Evolutionary conservation across 1,284 basidiomycete species (phyloP), one percentile per base, ranked within the genome.

Genomic region (Malassezia arunalokei): DNA sequence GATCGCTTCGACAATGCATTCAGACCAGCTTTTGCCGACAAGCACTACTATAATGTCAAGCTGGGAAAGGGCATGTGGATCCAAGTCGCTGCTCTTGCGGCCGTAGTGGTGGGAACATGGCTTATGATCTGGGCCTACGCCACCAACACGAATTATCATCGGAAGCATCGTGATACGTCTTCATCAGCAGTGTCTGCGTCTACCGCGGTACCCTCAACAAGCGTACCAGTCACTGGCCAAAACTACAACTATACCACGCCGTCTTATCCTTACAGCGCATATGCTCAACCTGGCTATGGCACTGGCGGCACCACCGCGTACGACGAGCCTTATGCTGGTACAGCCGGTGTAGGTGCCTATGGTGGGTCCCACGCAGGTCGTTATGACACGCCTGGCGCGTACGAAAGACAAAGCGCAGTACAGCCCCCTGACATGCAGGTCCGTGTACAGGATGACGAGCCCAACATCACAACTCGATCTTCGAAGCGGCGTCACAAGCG

Each of bases 11-110:
- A 20, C 12, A 7, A 47, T 12, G 3, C 17, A 4, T 29, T 48
- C 8, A 14, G 14, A 4, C 20, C 9, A 8, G 11, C 6, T 39
- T 54, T 47, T 4, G 31, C 53, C 29, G 40, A 35, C 37, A 17
- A 9, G 9, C 14, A 14, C 31, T 41, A 57, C 39, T 49, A 28
- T 27, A 47, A 42, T 1, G 51, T 46, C 39, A 48, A 50, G 20
- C 54, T 63, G 17, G 64, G 63, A 2, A 63, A 63, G 3, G 64
- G 60, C 11, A 57, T 63, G 50, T 66, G 64, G 64, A 56, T 66
- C 47, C 64, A 66, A 48, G 63, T 66, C 17, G 64, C 64, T 11
- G 55, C 64, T 14, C 49, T 62, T 2, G 63, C 63, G n/a, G 60
- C 63, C 8, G 60, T 56, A 20, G 53, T 65, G 37, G 58, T 66